Evolutionary conservation across 352 stramenopile genomes (phyloP).

Genomic region (Phytophthora cajani): DNA sequence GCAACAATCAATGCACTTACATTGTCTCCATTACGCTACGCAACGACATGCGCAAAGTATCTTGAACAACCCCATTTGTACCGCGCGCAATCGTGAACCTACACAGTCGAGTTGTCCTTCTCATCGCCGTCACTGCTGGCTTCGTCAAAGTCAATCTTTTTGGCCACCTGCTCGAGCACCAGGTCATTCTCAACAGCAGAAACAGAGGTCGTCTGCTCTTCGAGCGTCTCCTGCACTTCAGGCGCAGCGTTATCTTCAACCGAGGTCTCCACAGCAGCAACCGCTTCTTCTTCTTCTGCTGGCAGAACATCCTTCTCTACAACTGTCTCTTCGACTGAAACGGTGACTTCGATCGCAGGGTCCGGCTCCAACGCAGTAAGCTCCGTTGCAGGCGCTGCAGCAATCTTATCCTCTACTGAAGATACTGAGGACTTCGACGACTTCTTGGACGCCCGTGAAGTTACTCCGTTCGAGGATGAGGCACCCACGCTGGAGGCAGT

Average conservation of each 20-base stretch:
- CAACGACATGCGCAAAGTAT: constrained; percentile 13
- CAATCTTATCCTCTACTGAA: constrained; percentile 25
- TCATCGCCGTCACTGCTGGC: constrained; percentile 43
- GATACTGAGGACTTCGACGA: constrained; percentile 40
- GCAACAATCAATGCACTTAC: constrained; percentile 18
- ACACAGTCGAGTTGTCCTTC: constrained; percentile 22
- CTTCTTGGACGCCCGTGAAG: constrained; percentile 35
- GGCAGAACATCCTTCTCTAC: not conserved
- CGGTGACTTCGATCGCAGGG: not conserved
- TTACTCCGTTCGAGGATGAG: constrained; percentile 28
- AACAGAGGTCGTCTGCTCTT: constrained; percentile 7
- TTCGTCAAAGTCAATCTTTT: constrained; percentile 49
- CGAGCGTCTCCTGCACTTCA: constrained; percentile 1
- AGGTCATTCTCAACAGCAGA: constrained; percentile 25
- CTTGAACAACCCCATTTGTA: constrained; percentile 2
- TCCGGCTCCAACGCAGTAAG: constrained; percentile 2
- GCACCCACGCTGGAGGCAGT: constrained; percentile 26
- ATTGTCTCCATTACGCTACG: constrained; percentile 27
- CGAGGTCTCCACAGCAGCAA: constrained; percentile 1
- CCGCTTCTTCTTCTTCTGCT: constrained; percentile 1
- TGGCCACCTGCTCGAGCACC: constrained; percentile 31
- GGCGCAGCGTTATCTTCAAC: not conserved
- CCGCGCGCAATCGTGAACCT: constrained; percentile 7
- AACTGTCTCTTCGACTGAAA: constrained; percentile 2
- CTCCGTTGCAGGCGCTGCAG: not conserved